Evolutionary conservation across 768 basidiomycete species (phyloP).

Genomic region (Mycena galericulata): DNA sequence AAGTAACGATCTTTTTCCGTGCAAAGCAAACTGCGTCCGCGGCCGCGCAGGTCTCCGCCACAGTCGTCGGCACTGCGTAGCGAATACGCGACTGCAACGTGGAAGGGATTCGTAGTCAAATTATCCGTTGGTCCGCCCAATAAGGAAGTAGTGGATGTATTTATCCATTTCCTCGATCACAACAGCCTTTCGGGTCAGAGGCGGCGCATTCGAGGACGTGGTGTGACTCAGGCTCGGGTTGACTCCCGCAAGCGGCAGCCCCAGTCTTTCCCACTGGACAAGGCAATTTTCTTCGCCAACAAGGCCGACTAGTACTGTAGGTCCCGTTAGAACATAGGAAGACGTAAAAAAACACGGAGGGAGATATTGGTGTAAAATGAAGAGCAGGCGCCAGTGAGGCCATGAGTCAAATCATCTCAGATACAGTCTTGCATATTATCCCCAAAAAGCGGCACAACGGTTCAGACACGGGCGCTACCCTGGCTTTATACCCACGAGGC

Average conservation of each 20-base stretch:
- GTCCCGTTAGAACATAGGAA: slow-evolving; percentile 4
- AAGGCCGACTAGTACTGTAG: neutral
- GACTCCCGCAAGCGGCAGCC: neutral
- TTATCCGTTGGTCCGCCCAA: slow-evolving; percentile 17
- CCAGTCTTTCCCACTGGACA: neutral
- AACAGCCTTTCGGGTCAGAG: slow-evolving; percentile 23
- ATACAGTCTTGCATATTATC: slow-evolving; percentile 27
- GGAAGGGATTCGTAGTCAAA: slow-evolving; percentile 17
- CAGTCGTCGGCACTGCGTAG: slow-evolving; percentile 5
- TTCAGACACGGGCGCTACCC: slow-evolving; percentile 32
- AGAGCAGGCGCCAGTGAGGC: slow-evolving; percentile 22
- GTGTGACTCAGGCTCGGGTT: slow-evolving; percentile 8
- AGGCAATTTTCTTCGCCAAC: slow-evolving; percentile 1
- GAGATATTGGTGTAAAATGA: slow-evolving; percentile 7
- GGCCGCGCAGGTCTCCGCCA: slow-evolving; percentile 9
- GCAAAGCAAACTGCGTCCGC: slow-evolving; percentile 17
- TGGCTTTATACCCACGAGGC: slow-evolving; percentile 31
- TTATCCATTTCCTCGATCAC: slow-evolving; percentile 7
- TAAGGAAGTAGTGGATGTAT: slow-evolving; percentile 5
- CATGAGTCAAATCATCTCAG: slow-evolving; percentile 35
- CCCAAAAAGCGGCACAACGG: slow-evolving; percentile 26
- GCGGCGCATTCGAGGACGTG: neutral
- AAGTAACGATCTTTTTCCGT: neutral
- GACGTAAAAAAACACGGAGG: slow-evolving; percentile 28
- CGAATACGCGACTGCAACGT: slow-evolving; percentile 27